phyloP scores from a whole-genome alignment of 352 stramenopile genomes.

The Globisporangium paroecandrum region DNA sequence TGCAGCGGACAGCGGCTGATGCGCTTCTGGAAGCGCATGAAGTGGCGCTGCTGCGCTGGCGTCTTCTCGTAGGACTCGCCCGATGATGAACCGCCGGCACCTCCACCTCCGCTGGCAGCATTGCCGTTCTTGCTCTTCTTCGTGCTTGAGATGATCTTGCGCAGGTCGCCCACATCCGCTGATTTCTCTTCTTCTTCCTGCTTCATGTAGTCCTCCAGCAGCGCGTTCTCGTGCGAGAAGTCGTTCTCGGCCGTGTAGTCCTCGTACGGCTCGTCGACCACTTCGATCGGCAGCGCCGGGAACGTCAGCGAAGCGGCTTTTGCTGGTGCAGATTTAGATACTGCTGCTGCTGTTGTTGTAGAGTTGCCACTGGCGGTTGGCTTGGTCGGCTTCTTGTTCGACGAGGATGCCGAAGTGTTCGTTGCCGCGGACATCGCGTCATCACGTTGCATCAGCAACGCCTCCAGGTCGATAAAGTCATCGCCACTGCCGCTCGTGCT shows the following conservation, averaged over 20 bases:
- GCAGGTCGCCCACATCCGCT: constrained; percentile 52
- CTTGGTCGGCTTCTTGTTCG: constrained; percentile 10
- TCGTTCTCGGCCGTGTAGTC: constrained; percentile 59
- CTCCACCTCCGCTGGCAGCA: constrained; percentile 2
- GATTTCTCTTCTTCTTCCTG: constrained; percentile 80
- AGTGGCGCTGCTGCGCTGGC: constrained; percentile 61
- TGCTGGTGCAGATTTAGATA: not conserved
- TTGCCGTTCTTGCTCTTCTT: constrained; percentile 38
- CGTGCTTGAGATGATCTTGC: constrained; percentile 46
- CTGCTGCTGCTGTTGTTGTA: not conserved
- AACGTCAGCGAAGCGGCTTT: constrained; percentile 30
- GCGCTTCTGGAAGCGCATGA: constrained; percentile 86
- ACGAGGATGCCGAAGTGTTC: constrained; percentile 13
- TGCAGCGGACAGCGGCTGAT: constrained; percentile 74
- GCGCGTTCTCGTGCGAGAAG: constrained; percentile 65
- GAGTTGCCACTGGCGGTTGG: no score
- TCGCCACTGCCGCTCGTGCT: constrained; percentile 12
- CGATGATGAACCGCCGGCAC: constrained; percentile 18
- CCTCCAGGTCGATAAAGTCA: constrained; percentile 54
- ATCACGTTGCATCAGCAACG: constrained; percentile 64
- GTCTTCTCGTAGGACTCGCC: constrained; percentile 82
- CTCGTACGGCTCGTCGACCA: constrained; percentile 76
- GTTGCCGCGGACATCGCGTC: constrained; percentile 45
- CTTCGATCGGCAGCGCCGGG: constrained; percentile 57
- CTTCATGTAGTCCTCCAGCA: constrained; percentile 79